These are phyloP conservation scores for Trichoderma virens DNA, from an alignment of 495 filamentous ascomycete genomes.

Conservation along the genomic window DNA sequence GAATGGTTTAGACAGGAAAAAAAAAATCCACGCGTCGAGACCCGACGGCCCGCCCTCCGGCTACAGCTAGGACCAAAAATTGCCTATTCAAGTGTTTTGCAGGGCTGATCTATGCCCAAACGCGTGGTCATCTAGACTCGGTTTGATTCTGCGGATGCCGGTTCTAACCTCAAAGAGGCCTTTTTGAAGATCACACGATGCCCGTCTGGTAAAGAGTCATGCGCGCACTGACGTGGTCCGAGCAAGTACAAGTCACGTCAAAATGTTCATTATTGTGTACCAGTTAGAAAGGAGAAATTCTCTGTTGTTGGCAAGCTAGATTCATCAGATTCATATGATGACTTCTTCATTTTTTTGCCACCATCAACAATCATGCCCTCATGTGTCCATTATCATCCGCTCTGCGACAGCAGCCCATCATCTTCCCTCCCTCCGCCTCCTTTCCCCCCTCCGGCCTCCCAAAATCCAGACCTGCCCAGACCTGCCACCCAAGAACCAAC, in stretches of 20 bases:
- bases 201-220: not conserved
- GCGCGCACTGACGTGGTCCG: not conserved
- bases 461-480: conserved; percentile 7
- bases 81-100: not conserved
- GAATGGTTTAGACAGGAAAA: too few relatives aligned
- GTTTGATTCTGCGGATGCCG: not conserved
- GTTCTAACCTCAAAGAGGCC: conserved; percentile 1
- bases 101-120: conserved; percentile 6
- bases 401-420: not conserved
- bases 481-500: conserved; percentile 1
- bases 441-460: not conserved
- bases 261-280: not conserved
- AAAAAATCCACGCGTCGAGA: not conserved
- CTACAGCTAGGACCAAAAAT: not conserved
- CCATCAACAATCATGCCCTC: conserved; percentile 7
- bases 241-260: not conserved
- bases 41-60: not conserved
- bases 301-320: not conserved
- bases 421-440: not conserved
- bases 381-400: conserved; percentile 8
- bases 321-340: conserved; percentile 1
- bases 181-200: not conserved
- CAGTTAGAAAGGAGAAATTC: not conserved
- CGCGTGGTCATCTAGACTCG: not conserved
- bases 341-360: not conserved